Evolutionary conservation across 2,329 filamentous ascomycete species (phyloP), one percentile per base, ranked within the genome.

Genomic region (Ploettnerulaceae sp.): DNA sequence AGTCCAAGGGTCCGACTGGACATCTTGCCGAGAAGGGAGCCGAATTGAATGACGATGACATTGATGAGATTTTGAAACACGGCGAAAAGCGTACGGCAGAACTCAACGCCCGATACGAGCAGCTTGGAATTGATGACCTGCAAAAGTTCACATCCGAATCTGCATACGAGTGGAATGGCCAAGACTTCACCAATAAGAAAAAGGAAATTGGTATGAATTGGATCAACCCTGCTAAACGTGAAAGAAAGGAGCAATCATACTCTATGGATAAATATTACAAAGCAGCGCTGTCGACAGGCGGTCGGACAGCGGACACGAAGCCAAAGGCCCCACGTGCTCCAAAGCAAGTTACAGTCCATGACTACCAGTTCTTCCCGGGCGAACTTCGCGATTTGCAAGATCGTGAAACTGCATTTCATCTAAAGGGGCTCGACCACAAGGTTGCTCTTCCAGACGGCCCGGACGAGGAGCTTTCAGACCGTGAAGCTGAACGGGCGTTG

Each of bases 241-340:
- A 98, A 70, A 87, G 93, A 61, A 98, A 97, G 67, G 91, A 97
- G 63, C 89, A 96, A 64, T 89, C 89, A 4, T 98, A 98, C 66
- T 96, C 91, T 0, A 95, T 98, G 72, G 94, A 98, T 66, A 95
- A 96, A 67, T 98, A 98, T 70, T 98, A 97, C 70, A 85, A 91
- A 56, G 84, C 94, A 60, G 88, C 89, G 7, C 78, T 98, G 62
- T 86, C 79, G 26, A 93, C 87, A 43, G 82, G 89, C 66, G 81
- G 84, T 26, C 78, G 82, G 35, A 84, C 82, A 18, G 82, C 88
- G 29, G 89, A 96, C 52, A 78, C 86, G 20, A 96, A 96, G 67
- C 90, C 91, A 7, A 95, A 95, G 69, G 88, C 93, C 15, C 94
- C 93, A n/a, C 82, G 90, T 46, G 89, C 93, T 7, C 93, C 93